A percentile compares a stretch with the other conserved stretches of the same genome.
Conservation (phyloP, 2,329 filamentous ascomycete genomes). For the Cadophora gregata region DNA sequence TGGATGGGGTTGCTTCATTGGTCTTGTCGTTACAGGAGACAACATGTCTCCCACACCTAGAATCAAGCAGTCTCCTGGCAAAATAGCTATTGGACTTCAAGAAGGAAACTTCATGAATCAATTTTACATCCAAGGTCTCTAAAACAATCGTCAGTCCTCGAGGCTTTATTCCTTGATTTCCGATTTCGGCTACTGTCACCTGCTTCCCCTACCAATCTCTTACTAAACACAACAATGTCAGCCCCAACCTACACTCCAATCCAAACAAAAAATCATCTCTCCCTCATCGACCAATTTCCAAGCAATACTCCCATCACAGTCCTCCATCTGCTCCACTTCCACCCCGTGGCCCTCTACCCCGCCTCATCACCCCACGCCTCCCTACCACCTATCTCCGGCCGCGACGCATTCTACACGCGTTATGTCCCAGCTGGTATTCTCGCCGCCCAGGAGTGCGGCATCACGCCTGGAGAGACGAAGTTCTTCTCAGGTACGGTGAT, state of each 20-base stretch:
- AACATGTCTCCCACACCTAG: too few species aligned
- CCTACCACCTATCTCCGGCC: neutral
- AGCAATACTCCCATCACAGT: neutral
- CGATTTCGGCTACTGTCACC: too few species aligned
- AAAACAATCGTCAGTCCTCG: too few species aligned
- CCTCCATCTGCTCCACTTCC: neutral
- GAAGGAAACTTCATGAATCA: too few species aligned
- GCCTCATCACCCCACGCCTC: neutral
- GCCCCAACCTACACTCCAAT: neutral
- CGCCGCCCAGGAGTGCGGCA: neutral
- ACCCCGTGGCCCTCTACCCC: neutral
- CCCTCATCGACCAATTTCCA: neutral
- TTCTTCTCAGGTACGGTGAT: neutral
- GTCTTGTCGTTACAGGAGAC: too few species aligned
- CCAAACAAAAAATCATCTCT: neutral
- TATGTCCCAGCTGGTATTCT: neutral
- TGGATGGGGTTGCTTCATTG: too few species aligned
- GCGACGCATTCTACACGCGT: neutral
- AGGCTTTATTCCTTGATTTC: too few species aligned
- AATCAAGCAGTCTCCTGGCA: too few species aligned
- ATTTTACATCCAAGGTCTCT: too few species aligned
- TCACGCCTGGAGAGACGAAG: neutral
- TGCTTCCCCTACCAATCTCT: neutral
- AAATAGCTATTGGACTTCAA: too few species aligned
- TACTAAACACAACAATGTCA: neutral